phyloP scores from a whole-genome alignment of 495 filamentous ascomycete species.

The Podospora fimiseda region DNA sequence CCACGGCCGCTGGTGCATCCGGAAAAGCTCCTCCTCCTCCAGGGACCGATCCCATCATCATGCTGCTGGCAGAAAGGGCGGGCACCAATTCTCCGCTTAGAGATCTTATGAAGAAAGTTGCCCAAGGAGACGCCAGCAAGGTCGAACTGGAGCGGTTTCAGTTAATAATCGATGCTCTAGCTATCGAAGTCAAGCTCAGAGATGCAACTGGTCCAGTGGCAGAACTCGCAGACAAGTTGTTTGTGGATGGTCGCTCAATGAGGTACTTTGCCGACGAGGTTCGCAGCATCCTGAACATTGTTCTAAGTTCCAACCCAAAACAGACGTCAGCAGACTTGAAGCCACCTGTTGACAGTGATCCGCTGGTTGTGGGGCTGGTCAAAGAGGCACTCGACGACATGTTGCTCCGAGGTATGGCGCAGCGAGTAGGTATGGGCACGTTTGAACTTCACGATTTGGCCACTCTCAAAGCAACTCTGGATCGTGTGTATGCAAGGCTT shows the following conservation, averaged over 20 bases:
- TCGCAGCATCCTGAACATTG: constrained; percentile 40
- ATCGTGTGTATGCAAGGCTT: constrained; percentile 26
- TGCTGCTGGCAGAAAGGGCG: constrained; percentile 81
- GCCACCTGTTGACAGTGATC: constrained; percentile 36
- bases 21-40: constrained; percentile 24
- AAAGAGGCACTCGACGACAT: constrained; percentile 38
- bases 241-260: constrained; percentile 39
- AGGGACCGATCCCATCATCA: constrained; percentile 87
- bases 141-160: constrained; percentile 85
- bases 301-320: constrained; percentile 38
- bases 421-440: constrained; percentile 36
- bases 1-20: constrained; percentile 22
- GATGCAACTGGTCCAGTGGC: constrained; percentile 35
- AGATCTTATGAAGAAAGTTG: constrained; percentile 92
- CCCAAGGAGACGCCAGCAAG: constrained; percentile 72
- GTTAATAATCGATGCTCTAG: constrained; percentile 84
- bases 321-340: constrained; percentile 36
- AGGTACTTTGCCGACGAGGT: constrained; percentile 47
- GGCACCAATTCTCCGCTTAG: constrained; percentile 83
- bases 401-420: constrained; percentile 32
- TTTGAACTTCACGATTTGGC: constrained; percentile 37
- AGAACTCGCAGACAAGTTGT: constrained; percentile 38
- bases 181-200: constrained; percentile 45
- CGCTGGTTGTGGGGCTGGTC: constrained; percentile 37
- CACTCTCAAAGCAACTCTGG: constrained; percentile 38